These are phyloP conservation scores for Penicillium subrubescens DNA, from an alignment of 495 filamentous ascomycete genomes.

Conservation along the genomic window DNA sequence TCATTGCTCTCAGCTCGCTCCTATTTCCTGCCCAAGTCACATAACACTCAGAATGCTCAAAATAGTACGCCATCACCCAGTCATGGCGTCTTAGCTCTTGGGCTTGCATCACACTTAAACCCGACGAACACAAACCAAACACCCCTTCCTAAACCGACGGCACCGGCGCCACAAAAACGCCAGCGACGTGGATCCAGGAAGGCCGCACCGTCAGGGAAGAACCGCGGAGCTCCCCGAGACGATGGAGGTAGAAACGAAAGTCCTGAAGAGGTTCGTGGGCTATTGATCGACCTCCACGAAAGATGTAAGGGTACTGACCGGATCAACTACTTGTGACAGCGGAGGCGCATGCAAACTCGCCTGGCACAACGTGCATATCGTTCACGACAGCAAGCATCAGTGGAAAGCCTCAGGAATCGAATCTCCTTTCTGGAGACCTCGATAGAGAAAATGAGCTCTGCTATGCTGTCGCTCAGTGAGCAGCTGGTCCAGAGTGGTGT, in stretches of 20 bases:
- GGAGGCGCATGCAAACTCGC: constrained; percentile 83
- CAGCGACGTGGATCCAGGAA: constrained; percentile 7
- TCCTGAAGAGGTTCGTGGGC: constrained; percentile 28
- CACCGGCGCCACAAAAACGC: constrained; percentile 11
- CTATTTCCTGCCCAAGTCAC: constrained; percentile 23
- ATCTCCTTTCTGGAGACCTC: constrained; percentile 65
- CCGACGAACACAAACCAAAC: constrained; percentile 8
- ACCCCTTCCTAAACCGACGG: not conserved
- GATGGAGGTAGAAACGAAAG: constrained; percentile 11
- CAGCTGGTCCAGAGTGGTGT: constrained; percentile 52
- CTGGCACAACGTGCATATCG: constrained; percentile 85
- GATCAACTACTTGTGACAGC: constrained; percentile 46
- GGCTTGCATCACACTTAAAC: constrained; percentile 2
- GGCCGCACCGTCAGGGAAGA: constrained; percentile 12
- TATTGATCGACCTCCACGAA: not conserved
- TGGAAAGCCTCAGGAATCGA: constrained; percentile 68
- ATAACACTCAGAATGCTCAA: constrained; percentile 5
- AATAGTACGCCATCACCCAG: constrained; percentile 4
- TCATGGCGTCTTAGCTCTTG: not conserved
- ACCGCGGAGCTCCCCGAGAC: constrained; percentile 26
- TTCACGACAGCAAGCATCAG: constrained; percentile 79
- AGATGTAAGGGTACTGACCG: not conserved
- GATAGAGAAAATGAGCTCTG: constrained; percentile 73
- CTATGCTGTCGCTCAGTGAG: constrained; percentile 72
- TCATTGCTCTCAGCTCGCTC: constrained; percentile 30